Evolutionary conservation across 306 rosid genomes (phyloP), one percentile per base, ranked within the genome.

Genomic region (Glycine soja): DNA sequence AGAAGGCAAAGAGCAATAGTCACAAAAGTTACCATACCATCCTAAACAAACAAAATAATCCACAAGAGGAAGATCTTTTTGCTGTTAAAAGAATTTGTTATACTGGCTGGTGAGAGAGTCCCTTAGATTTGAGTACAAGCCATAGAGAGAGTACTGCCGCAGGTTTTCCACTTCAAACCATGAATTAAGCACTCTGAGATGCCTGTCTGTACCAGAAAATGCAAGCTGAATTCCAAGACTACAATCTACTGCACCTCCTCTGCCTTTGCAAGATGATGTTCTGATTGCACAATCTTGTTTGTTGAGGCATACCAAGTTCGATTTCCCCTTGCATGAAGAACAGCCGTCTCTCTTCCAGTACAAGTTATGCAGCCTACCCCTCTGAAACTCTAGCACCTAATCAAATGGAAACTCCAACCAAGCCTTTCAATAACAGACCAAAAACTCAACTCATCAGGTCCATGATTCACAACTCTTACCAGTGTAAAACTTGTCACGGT

Each of bases 81-180:
- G 32, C 70, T 7, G 47, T 82, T 59, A 91, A 58, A 88, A 86
- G 88, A 91, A 81, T 54, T 81, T 83, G 87, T 81, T 86, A 56
- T 89, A 89, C 82, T 88, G 90, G 85, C 89, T 46, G 19, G 91
- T 88, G 78, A 91, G 91, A 67, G 95, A 91, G 82, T 77, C 83
- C 85, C 61, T 88, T 52, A 88, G 93, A 84, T 89, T 86, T 38
- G 96, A 91, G 69, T 88, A 89, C 76, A 91, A 78, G 63, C 86
- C 90, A 76, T 89, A 89, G 40, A 91, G 96, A 30, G 96, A 88
- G 80, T 91, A 89, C 66, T 91, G 96, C 15, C 86, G 63, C 76
- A 91, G 69, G 48, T 91, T 91, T 84, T 88, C 89, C 18, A 88
- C 96, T 86, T 91, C 96, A 68, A 89, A 91, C 96, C 96, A 89